Conservation (phyloP, 768 basidiomycete species). For the Suillus alpinus region DNA sequence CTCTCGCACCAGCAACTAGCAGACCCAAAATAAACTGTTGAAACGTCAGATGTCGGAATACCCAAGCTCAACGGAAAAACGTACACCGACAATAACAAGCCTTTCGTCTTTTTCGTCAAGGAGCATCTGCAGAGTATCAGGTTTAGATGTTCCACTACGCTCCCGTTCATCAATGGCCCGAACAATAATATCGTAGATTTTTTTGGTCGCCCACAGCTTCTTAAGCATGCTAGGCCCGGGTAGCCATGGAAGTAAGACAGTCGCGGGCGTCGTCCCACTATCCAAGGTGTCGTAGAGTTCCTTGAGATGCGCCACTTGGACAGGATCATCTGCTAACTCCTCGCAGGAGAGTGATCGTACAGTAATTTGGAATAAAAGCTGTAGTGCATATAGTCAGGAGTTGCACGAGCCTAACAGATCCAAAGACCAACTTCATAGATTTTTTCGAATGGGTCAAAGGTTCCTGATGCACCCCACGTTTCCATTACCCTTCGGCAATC, state of each 20-base stretch:
- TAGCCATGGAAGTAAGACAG: conserved; percentile 74
- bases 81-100: conserved; percentile 66
- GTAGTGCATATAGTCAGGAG: conserved; percentile 13
- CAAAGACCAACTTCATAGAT: conserved; percentile 56
- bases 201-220: conserved; percentile 71
- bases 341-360: conserved; percentile 63
- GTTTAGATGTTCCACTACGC: conserved; percentile 51
- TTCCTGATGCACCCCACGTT: conserved; percentile 62
- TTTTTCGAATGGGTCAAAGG: conserved; percentile 68
- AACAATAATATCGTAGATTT: conserved; percentile 69
- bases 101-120: conserved; percentile 69
- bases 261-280: conserved; percentile 66
- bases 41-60: conserved; percentile 18
- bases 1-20: conserved; percentile 76
- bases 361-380: conserved; percentile 74
- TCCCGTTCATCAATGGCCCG: conserved; percentile 55
- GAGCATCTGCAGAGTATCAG: conserved; percentile 74
- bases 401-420: conserved; percentile 5
- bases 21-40: conserved; percentile 78
- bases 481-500: conserved; percentile 63
- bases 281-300: conserved; percentile 68
- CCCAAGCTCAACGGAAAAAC: conserved; percentile 19
- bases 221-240: conserved; percentile 70
- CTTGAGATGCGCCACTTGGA: conserved; percentile 59
- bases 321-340: conserved; percentile 69